Evolutionary conservation across 495 filamentous ascomycete species (phyloP), one percentile per base, ranked within the genome.

Genomic region (Massariosphaeria phaeospora): DNA sequence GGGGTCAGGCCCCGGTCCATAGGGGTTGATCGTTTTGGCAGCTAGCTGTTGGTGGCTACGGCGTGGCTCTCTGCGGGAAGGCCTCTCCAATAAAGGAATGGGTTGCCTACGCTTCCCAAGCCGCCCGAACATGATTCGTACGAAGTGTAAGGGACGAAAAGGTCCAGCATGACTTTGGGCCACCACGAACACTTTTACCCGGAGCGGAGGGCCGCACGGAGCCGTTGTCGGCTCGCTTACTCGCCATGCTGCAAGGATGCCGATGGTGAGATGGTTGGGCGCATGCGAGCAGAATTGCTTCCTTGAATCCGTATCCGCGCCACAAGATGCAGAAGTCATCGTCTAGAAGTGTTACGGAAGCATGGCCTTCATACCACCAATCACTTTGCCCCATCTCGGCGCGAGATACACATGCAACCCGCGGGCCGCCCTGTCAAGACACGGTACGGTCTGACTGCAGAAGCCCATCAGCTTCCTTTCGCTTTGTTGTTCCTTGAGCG

Each of bases 151-250:
- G 34, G 17, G 15, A 23, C n/a, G 26, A 23, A 20, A 29, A 29
- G 15, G 5, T 48, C 48, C 35, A 42, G 17, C 11, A 52, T 41
- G 35, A 2, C 25, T 43, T 34, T 44, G 35, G 42, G 29, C 41
- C 26, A 43, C 47, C 46, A 24, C 38, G 36, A 31, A 21, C 30
- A 18, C 18, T 45, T 61, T 61, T 61, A 61, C 45, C 57, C 57
- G 57, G 57, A 27, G 41, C 51, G 45, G n/a, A 55, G 44, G 51
- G 20, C 57, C 57, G 57, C 57, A 61, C 36, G 51, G 50, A 49
- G 41, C 57, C 11, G 24, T 30, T 7, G 15, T 2, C 27, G 46
- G 47, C 51, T 53, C 45, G n/a, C n/a, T n/a, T n/a, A n/a, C 38
- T 33, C 30, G 35, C n/a, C 35, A 15, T 6, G 35, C 35, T 8